Base-by-base conservation (phyloP, 345 rosid genomes). In the Lumnitzera racemosa region DNA sequence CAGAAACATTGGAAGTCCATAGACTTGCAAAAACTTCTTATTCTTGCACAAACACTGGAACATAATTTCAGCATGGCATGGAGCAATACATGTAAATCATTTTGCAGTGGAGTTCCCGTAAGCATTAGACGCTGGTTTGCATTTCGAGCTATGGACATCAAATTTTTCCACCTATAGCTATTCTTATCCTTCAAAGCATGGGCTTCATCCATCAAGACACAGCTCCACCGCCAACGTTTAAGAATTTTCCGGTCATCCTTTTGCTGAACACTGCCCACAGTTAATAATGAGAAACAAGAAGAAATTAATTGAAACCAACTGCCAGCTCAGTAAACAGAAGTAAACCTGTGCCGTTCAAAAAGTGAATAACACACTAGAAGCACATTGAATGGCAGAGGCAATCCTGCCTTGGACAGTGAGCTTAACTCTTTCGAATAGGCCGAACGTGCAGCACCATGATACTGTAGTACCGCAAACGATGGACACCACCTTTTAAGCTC, bases 61-160 rank as follows among this genome's bases (percentile, higher is more conserved):
- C 7, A 36, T 49, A 9, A 43, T 43, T 2, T 46, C 20, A 24
- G 31, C 47, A 24, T 14, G 7, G 23, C 41, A 41, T 15, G 12
- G 31, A 54, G 50, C 13, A 46, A 58, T 90, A 90, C 96, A 80
- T 88, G 95, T 70, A 94, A 78, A 86, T 94, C 99, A 76, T 94
- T 94, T 72, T 90, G 97, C n/a, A 94, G 83, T 0, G 97, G 97
- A 3, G 97, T 94, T 67, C 99, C 99, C n/a, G 99, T 94, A 46
- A 94, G 83, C 97, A 90, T 88, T 58, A 90, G 81, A 41, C 96
- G 96, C 70, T 90, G 99, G 72, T 90, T 94, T 41, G 97, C 99
- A 57, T 84, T 86, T 74, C 86, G 74, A 60, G 99, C 91, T 59
- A 84, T 86, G 61, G 92, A 88, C 96, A 84, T 90, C 56, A 90